Base-by-base conservation (phyloP, 2,329 filamentous ascomycete genomes). In the Botrytis elliptica region DNA sequence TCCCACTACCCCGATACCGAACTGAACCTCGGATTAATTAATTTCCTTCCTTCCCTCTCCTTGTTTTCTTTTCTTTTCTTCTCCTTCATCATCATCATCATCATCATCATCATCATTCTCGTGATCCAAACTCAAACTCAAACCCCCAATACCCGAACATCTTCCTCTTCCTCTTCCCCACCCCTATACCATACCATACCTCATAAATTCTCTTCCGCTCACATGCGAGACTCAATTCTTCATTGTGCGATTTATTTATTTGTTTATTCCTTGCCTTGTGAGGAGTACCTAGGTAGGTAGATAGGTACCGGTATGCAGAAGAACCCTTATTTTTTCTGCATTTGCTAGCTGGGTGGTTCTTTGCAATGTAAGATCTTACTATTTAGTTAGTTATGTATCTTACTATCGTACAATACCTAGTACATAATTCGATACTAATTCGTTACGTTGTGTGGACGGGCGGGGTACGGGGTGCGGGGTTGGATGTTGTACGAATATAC, bases 51-150 rank as follows among this genome's bases (percentile, higher is more conserved):
- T 38, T 2, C 9, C 9, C 46, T 49, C 25, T 25, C 0, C 22
- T 49, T 9, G 22, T 18, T 7, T 20, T 4, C 18, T 8, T 4
- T 49, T 25, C 46, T 46, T 22, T 7, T 97, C 84, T 93, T 40
- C 40, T 20, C 97, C 84, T 93, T 94, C 84, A 97, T 98, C 20
- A 20, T 44, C 42, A 18, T 44, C 14, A 16, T 16, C 14, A 18
- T 44, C 7, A 9, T 46, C 44, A 20, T 46, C 78, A 92, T 89
- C 14, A 88, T 88, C 29, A 92, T 89, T 88, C 71, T 87, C 85
- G 65, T 85, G 87, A 20, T 1, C n/a, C 74, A 94, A 79, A 93
- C 85, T 42, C 7, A 33, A 59, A 9, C 20, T 7, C 7, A 9
- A 33, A 33, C 33, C 33, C 18, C 7, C 3, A 33, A 20, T 0